A percentile compares a stretch with the other conserved stretches of the same genome.
phyloP scores from a whole-genome alignment of 495 filamentous ascomycete genomes.

The Staphylotrichum tortipilum region DNA sequence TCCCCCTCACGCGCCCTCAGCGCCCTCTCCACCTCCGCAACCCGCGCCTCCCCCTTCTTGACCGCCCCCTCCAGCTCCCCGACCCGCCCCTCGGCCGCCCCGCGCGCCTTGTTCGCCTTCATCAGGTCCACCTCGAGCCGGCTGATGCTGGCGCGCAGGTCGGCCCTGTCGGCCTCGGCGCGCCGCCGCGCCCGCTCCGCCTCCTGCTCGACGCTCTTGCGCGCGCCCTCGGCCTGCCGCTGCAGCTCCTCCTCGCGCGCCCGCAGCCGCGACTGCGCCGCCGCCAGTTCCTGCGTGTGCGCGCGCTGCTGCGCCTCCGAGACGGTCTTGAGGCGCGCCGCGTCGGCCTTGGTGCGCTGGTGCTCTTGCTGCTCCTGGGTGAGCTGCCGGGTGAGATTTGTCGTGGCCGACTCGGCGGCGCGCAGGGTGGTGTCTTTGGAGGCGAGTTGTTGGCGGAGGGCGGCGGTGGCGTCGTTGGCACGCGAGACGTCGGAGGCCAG shows the following conservation, averaged over 20 bases:
- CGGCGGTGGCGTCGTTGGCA: conserved; percentile 60
- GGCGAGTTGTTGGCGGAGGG: conserved; percentile 60
- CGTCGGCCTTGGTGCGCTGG: conserved; percentile 61
- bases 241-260: background rate
- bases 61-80: conserved; percentile 10
- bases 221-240: background rate
- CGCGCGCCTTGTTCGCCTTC: conserved; percentile 48
- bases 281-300: conserved; percentile 10
- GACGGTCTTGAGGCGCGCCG: conserved; percentile 53
- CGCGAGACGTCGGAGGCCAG: conserved; percentile 51
- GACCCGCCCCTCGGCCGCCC: conserved; percentile 18
- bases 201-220: conserved; percentile 33
- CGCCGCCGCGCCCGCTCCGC: conserved; percentile 30
- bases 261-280: conserved; percentile 38
- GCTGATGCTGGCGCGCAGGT: conserved; percentile 51
- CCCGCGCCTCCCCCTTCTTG: background rate
- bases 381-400: conserved; percentile 54
- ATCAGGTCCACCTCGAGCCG: conserved; percentile 52
- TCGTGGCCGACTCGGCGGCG: conserved; percentile 52
- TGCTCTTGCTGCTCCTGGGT: conserved; percentile 62
- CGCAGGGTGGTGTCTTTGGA: conserved; percentile 55
- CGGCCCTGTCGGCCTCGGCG: conserved; percentile 52
- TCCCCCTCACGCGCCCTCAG: background rate
- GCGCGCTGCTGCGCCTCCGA: conserved; percentile 61
- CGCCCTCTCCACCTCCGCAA: conserved; percentile 5